phyloP scores from a whole-genome alignment of 208 protist species.

The Acanthamoeba triangularis region DNA sequence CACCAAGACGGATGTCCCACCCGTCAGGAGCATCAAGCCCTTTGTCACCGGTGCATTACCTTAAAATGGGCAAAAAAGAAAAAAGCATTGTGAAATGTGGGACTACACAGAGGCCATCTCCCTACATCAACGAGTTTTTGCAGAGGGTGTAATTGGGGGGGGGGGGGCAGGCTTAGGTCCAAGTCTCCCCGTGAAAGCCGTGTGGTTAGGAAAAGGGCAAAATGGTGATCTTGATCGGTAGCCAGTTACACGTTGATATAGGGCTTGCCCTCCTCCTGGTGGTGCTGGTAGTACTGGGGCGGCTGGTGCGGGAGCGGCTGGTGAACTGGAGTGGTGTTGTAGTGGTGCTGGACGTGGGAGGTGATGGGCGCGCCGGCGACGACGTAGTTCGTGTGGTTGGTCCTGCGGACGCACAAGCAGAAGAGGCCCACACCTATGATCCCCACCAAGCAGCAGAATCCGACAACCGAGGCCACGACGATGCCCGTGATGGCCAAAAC shows the following conservation, averaged over 20 bases:
- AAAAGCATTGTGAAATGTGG: background rate
- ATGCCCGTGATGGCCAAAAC: background rate
- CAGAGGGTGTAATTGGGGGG: too few relatives aligned
- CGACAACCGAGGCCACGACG: background rate
- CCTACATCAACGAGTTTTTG: too few relatives aligned
- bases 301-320: background rate
- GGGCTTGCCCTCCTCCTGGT: too few relatives aligned
- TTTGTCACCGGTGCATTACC: conserved; percentile 62
- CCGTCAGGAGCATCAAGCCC: conserved; percentile 22
- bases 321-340: background rate
- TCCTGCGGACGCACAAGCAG: background rate
- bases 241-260: too few relatives aligned
- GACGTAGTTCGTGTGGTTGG: background rate
- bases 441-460: background rate
- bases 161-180: too few relatives aligned
- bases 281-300: too few relatives aligned
- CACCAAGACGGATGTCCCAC: background rate
- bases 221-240: too few relatives aligned
- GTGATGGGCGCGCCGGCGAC: background rate
- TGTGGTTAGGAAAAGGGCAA: too few relatives aligned
- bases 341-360: background rate
- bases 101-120: background rate
- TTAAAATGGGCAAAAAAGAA: background rate
- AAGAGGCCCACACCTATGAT: background rate
- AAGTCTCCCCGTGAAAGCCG: too few relatives aligned